Conservation (phyloP, 2,329 filamentous ascomycete genomes). For the Leptographium procerum region DNA sequence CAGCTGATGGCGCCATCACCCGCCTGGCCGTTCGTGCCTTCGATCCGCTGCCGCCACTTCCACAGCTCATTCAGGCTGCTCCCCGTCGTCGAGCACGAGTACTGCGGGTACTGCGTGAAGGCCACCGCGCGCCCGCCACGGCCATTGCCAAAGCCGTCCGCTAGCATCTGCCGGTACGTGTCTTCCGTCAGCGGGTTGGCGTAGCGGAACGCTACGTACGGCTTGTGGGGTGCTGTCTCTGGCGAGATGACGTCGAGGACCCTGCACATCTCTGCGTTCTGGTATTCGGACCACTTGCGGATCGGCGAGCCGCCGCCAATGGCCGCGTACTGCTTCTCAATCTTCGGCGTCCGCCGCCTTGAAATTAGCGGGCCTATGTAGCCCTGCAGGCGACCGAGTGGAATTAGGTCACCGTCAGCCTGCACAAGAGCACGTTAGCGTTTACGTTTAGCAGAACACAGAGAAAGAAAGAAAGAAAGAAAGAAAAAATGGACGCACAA, state of each 20-base stretch:
- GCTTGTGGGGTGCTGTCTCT: conserved; percentile 90
- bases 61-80: conserved; percentile 94
- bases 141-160: conserved; percentile 82
- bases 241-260: conserved; percentile 83
- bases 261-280: conserved; percentile 94
- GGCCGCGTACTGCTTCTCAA: conserved; percentile 85
- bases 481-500: conserved; percentile 47
- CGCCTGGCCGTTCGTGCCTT: conserved; percentile 48
- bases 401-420: conserved; percentile 90
- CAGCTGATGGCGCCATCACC: conserved; percentile 61
- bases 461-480: not conserved
- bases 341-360: conserved; percentile 82
- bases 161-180: conserved; percentile 73
- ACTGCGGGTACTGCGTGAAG: conserved; percentile 97
- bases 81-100: conserved; percentile 94
- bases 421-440: conserved; percentile 23
- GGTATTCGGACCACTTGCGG: conserved; percentile 93
- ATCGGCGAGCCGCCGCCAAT: conserved; percentile 98
- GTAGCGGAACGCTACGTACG: conserved; percentile 95
- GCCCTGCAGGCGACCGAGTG: conserved; percentile 80
- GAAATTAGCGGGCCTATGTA: conserved; percentile 87
- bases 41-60: conserved; percentile 87
- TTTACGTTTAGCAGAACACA: not conserved
- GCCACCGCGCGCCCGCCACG: conserved; percentile 89
- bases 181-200: conserved; percentile 88